These are phyloP conservation scores for Ceratocystis alfenasii DNA, from an alignment of 2,329 filamentous ascomycete species.

Conservation along the genomic window DNA sequence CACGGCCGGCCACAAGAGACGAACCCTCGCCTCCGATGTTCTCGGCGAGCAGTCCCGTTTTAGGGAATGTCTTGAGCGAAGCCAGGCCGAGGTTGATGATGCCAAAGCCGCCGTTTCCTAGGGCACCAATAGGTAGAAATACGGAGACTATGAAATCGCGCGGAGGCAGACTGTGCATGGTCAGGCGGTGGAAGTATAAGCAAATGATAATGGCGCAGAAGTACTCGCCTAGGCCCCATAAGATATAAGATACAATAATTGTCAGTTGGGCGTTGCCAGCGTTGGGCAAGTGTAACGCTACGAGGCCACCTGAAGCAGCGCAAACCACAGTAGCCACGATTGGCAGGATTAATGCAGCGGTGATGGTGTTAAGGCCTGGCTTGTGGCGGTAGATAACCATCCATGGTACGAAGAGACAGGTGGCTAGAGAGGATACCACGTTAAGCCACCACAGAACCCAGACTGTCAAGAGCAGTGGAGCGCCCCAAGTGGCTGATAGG, in stretches of 20 bases:
- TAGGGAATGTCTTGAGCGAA: slow-evolving; percentile 33
- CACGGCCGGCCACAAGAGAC: slow-evolving; percentile 31
- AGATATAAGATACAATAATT: slow-evolving; percentile 51
- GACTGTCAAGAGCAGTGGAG: slow-evolving; percentile 41
- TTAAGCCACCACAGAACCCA: slow-evolving; percentile 51
- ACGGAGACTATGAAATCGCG: slow-evolving; percentile 56
- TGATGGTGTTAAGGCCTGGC: slow-evolving; percentile 45
- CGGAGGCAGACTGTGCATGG: slow-evolving; percentile 53
- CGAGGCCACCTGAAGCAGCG: slow-evolving; percentile 50
- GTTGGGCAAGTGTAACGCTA: slow-evolving; percentile 48
- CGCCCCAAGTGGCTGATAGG: slow-evolving; percentile 50
- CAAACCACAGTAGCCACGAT: slow-evolving; percentile 58
- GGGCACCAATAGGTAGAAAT: slow-evolving; percentile 54
- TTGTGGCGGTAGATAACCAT: slow-evolving; percentile 41
- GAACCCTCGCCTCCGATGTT: slow-evolving; percentile 24
- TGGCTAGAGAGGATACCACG: slow-evolving; percentile 39
- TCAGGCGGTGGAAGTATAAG: slow-evolving; percentile 60
- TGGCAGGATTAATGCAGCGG: slow-evolving; percentile 52
- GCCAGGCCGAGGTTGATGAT: slow-evolving; percentile 41
- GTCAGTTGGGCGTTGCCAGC: slow-evolving; percentile 47
- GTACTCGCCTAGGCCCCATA: slow-evolving; percentile 52
- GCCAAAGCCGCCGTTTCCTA: slow-evolving; percentile 55
- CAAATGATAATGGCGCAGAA: slow-evolving; percentile 52
- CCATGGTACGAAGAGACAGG: slow-evolving; percentile 44
- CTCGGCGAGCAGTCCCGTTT: slow-evolving; percentile 28